phyloP scores from a whole-genome alignment of 345 rosid species.

The Eucalyptus pumila region DNA sequence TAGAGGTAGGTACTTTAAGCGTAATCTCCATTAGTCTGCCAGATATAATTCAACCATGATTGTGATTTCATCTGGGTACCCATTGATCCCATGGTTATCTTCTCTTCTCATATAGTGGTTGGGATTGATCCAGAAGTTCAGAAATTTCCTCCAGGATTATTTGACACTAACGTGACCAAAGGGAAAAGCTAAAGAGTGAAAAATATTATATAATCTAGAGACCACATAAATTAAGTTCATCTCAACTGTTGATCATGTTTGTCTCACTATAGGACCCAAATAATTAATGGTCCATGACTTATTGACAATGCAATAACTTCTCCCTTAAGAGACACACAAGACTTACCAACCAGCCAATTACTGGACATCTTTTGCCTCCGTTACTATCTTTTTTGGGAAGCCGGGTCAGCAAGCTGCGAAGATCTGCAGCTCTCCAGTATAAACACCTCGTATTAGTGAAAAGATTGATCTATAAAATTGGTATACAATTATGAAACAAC shows the following conservation, averaged over 20 bases:
- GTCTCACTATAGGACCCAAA: neutral
- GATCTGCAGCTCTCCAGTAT: neutral
- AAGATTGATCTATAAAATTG: neutral
- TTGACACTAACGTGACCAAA: neutral
- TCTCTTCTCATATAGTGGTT: neutral
- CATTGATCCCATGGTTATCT: neutral
- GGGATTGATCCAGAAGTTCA: neutral
- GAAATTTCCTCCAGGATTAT: neutral
- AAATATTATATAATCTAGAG: neutral
- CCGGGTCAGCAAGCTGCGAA: slow-evolving; percentile 29
- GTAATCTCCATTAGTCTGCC: neutral
- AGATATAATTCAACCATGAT: neutral
- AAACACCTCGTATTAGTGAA: neutral
- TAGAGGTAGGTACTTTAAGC: neutral
- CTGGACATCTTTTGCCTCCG: slow-evolving; percentile 37
- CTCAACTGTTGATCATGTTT: neutral
- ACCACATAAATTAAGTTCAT: neutral
- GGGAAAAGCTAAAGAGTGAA: neutral
- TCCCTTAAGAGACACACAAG: neutral
- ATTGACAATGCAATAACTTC: neutral
- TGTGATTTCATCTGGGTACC: neutral
- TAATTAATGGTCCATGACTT: neutral
- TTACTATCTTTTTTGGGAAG: slow-evolving; percentile 44
- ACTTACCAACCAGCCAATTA: slow-evolving; percentile 69
- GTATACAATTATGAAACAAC: neutral